Evolutionary conservation across 306 rosid genomes (phyloP), one percentile per base, ranked within the genome.

Genomic region (Cucumis melo): DNA sequence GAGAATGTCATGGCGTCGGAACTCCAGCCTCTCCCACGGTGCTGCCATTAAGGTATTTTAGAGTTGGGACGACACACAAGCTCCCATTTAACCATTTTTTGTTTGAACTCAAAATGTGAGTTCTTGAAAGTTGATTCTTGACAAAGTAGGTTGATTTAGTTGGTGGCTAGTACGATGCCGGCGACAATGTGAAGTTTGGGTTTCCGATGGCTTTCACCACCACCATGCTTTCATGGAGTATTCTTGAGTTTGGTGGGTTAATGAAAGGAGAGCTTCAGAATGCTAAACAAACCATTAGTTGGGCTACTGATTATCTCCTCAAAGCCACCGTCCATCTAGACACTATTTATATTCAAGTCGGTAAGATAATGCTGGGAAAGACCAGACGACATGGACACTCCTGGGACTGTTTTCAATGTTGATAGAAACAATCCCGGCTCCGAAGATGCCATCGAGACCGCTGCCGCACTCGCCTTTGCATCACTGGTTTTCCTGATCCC

Each of bases 161-260:
- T 34, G 97, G 98, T 6, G 96, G 98, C 0, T 94, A 94, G 82
- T 94, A 94, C 56, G 98, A 94, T 74, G 98, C 97, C 77, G 98
- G 98, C 0, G 98, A 94, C 59, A 94, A 94, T 81, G 78, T 94
- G 19, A 94, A 94, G 81, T 94, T 94, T 74, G 92, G 92, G 1
- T 91, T 94, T 64, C 98, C 98, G 15, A 94, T 94, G 98, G 97
- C 97, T 0, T 94, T 91, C 83, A 90, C 98, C 0, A 90, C 96
- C n/a, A 94, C 98, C 59, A 90, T 94, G 98, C 67, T 94, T 87
- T 82, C 98, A 0, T 94, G 98, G 98, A 90, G 98, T 39, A 89
- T 90, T 20, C 77, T 94, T 21, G 98, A 94, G 74, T 94, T 94
- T 34, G 98, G 96, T 3, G 96, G 92, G 1, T 54, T 61, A 24